Evolutionary conservation across 1,284 basidiomycete species (phyloP).

Genomic region (Cryptococcus floricola): DNA sequence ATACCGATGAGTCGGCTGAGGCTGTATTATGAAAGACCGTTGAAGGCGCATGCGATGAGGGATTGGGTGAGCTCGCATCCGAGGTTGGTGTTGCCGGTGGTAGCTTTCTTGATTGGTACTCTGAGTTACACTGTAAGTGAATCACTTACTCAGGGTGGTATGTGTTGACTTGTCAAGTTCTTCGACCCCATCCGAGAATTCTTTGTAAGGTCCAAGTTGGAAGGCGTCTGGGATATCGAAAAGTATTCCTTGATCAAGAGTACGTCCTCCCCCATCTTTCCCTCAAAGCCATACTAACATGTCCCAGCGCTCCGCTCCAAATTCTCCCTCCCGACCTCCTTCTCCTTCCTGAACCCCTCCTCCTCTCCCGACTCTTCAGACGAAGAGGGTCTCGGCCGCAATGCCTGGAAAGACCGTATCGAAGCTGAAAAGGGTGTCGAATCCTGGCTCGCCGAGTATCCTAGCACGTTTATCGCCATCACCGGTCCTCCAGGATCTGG

Average conservation of each 20-base stretch:
- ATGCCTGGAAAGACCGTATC: constrained; percentile 75
- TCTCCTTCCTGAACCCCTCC: constrained; percentile 18
- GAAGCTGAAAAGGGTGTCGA: constrained; percentile 67
- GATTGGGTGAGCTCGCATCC: constrained; percentile 85
- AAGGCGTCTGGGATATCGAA: constrained; percentile 71
- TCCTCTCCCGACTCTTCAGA: constrained; percentile 10
- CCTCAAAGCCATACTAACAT: not conserved
- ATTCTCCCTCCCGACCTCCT: constrained; percentile 26
- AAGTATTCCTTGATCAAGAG: constrained; percentile 44
- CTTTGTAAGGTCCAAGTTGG: constrained; percentile 76
- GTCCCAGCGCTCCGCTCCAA: constrained; percentile 15
- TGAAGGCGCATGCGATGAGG: constrained; percentile 72
- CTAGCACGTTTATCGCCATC: constrained; percentile 60
- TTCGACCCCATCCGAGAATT: constrained; percentile 87
- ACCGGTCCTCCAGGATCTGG: constrained; percentile 91
- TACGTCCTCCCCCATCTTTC: constrained; percentile 4
- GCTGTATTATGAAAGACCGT: constrained; percentile 65
- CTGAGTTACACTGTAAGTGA: constrained; percentile 74
- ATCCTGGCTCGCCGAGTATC: constrained; percentile 36
- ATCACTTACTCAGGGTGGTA: not conserved
- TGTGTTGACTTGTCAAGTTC: constrained; percentile 54
- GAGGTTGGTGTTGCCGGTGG: constrained; percentile 73
- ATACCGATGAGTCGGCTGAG: constrained; percentile 58
- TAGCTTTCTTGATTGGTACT: constrained; percentile 82
- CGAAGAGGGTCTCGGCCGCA: constrained; percentile 37